phyloP scores from a whole-genome alignment of 2,329 filamentous ascomycete genomes.

The Lizonia empirigonia region DNA sequence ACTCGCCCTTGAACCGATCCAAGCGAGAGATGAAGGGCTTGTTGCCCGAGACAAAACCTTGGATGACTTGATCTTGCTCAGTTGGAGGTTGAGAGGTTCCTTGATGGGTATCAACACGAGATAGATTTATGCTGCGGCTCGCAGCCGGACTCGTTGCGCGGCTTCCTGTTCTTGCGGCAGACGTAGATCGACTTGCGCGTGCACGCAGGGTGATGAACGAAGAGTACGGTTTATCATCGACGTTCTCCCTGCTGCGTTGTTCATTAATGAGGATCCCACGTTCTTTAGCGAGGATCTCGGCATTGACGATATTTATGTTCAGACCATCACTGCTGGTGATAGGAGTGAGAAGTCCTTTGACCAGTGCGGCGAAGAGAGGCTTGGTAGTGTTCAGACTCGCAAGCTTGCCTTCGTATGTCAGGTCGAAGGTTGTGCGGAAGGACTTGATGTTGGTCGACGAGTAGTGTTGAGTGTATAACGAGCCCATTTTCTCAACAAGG shows the following conservation, averaged over 20 bases:
- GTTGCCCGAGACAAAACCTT: constrained; percentile 70
- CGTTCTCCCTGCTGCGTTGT: constrained; percentile 66
- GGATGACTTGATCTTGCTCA: constrained; percentile 59
- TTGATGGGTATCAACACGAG: constrained; percentile 7
- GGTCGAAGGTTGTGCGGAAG: constrained; percentile 72
- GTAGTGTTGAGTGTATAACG: constrained; percentile 79
- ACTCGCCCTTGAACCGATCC: constrained; percentile 74
- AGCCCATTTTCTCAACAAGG: constrained; percentile 79
- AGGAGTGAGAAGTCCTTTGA: constrained; percentile 74
- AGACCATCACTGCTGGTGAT: constrained; percentile 69
- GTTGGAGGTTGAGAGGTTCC: constrained; percentile 5
- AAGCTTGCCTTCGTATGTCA: constrained; percentile 77
- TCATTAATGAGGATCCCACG: constrained; percentile 80
- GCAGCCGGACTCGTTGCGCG: constrained; percentile 39
- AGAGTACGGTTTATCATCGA: constrained; percentile 67
- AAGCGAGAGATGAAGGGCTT: constrained; percentile 73
- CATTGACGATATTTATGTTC: constrained; percentile 84
- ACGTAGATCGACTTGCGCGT: constrained; percentile 49
- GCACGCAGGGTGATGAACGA: constrained; percentile 74
- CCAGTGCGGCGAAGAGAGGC: constrained; percentile 76
- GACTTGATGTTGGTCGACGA: constrained; percentile 47
- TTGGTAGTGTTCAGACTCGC: constrained; percentile 74
- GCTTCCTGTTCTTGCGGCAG: constrained; percentile 27
- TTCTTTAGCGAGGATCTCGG: constrained; percentile 73
- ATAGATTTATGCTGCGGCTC: constrained; percentile 15